phyloP scores from a whole-genome alignment of 805 yeast species.

The Clavispora santaluciae region DNA sequence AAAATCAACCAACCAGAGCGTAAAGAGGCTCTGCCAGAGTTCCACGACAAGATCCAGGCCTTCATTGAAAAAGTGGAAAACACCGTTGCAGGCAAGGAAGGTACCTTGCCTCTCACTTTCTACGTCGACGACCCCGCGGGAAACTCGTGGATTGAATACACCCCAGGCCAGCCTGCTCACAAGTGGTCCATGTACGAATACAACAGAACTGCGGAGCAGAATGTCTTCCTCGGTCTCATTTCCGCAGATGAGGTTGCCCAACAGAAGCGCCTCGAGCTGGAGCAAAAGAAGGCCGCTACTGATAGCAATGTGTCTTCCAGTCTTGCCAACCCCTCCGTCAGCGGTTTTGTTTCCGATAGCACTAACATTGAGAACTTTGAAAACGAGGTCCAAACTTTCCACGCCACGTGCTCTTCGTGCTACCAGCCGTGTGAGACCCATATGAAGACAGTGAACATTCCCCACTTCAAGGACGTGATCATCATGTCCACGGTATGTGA shows the following conservation, averaged over 20 bases:
- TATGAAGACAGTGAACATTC: slow-evolving; percentile 95
- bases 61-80: slow-evolving; percentile 58
- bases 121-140: slow-evolving; percentile 92
- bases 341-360: slow-evolving; percentile 63
- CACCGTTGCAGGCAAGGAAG: slow-evolving; percentile 61
- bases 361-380: slow-evolving; percentile 79
- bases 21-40: slow-evolving; percentile 66
- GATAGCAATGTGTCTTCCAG: slow-evolving; percentile 27
- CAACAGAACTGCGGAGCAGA: slow-evolving; percentile 81
- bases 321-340: slow-evolving; percentile 35
- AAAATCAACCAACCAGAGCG: slow-evolving; percentile 77
- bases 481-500: slow-evolving; percentile 94
- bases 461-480: slow-evolving; percentile 96
- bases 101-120: slow-evolving; percentile 71
- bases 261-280: slow-evolving; percentile 44
- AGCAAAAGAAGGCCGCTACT: slow-evolving; percentile 38
- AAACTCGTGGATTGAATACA: slow-evolving; percentile 90
- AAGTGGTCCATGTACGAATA: slow-evolving; percentile 88
- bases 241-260: slow-evolving; percentile 60
- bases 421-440: slow-evolving; percentile 79
- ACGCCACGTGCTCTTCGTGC: slow-evolving; percentile 91
- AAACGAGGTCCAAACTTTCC: slow-evolving; percentile 90
- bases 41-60: slow-evolving; percentile 67
- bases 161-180: slow-evolving; percentile 82
- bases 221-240: slow-evolving; percentile 75